These are phyloP conservation scores for Botrytis aclada DNA, from an alignment of 2,329 filamentous ascomycete genomes.

Conservation along the genomic window DNA sequence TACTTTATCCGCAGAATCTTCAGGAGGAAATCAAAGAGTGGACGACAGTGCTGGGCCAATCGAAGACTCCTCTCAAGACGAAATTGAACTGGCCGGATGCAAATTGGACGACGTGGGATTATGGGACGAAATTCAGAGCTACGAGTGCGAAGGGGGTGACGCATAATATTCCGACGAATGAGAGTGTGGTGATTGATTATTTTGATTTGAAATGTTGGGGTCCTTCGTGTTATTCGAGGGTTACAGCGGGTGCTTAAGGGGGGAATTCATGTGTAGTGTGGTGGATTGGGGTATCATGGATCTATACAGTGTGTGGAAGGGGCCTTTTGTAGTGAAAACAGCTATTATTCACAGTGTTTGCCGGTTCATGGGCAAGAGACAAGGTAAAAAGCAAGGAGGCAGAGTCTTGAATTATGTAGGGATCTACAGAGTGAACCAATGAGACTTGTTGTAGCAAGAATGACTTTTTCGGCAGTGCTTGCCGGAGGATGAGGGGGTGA, in stretches of 20 bases:
- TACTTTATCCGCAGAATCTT: conserved; percentile 42
- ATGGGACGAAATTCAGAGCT: conserved; percentile 28
- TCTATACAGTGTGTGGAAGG: neutral
- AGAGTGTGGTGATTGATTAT: conserved; percentile 26
- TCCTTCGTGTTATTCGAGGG: conserved; percentile 13
- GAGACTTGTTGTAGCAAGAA: too few relatives aligned
- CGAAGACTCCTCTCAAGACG: conserved; percentile 25
- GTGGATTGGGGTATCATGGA: neutral
- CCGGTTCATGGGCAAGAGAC: neutral
- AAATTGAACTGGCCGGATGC: conserved; percentile 30
- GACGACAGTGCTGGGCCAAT: conserved; percentile 43
- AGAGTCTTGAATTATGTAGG: too few relatives aligned
- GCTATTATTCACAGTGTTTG: neutral
- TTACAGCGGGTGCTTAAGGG: neutral
- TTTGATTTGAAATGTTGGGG: conserved; percentile 29
- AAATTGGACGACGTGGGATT: conserved; percentile 33
- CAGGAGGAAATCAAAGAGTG: conserved; percentile 47
- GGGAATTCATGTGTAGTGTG: neutral
- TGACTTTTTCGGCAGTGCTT: too few relatives aligned
- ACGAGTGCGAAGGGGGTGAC: conserved; percentile 25
- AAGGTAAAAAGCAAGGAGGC: too few relatives aligned
- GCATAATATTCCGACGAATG: conserved; percentile 31
- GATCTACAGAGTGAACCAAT: too few relatives aligned
- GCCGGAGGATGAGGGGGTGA: too few relatives aligned
- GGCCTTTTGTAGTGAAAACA: neutral